Base-by-base conservation (phyloP, 805 yeast species). In the Wickerhamiella sorbophila region DNA sequence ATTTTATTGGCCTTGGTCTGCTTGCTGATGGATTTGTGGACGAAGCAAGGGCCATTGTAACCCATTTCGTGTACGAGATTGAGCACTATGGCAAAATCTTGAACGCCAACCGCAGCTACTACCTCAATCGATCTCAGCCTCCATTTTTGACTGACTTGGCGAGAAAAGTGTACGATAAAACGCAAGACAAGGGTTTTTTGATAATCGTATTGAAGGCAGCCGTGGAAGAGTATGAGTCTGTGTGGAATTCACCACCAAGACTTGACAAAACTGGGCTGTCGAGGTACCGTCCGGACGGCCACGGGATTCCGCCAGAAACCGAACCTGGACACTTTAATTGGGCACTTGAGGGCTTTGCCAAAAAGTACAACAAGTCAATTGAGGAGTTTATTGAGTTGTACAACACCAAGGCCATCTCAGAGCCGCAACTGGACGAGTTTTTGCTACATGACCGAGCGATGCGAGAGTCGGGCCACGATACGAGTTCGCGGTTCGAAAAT, bases 81-180 rank as follows among this genome's bases (percentile, higher is more conserved):
- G 67, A 74, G 36, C 77, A 88, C 56, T 88, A 91, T 60, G 95
- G 95, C 38, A 87, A 86, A 66, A 82, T 88, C 42, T 67, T 91
- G 50, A 88, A 88, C 59, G 98, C 98, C 12, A 88, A 88, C 61
- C 71, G 98, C 56, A 75, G 91, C 0, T 88, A 91, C 62, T 91
- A 85, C 57, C 64, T 88, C 37, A 78, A 88, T 45, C 72, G 98
- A 52, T 83, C 96, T 0, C 97, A 91, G 62, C 98, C 98, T 2
- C 98, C 98, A 9, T 88, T 88, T 57, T 64, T 91, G 44, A 87
- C 97, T 0, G 97, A 88, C 59, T 82, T 91, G 94, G 79, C 91
- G 0, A 53, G 81, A 38, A 65, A 74, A 44, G 76, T 84, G 0
- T 15, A 71, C 56, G 64, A 75, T 15, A 74, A 74, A 46, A 71